These are phyloP conservation scores for Neckera pumila DNA, from an alignment of 225 moss, liverwort and hornwort genomes.

Conservation along the genomic window DNA sequence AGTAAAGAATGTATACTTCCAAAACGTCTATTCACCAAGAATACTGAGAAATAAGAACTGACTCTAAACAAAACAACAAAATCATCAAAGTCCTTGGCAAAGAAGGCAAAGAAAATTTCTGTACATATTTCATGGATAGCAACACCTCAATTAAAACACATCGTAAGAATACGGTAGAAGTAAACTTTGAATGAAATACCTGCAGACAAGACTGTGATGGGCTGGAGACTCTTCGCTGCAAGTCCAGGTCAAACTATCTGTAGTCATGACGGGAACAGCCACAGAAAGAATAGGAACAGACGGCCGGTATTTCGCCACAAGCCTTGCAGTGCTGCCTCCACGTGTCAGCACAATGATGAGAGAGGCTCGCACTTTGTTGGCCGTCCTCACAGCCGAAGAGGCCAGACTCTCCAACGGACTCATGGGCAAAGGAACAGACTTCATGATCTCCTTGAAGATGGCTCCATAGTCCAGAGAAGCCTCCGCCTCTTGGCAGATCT, in stretches of 20 bases:
- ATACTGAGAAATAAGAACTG: not conserved
- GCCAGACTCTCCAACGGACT: conserved; percentile 82
- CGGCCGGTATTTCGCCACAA: conserved; percentile 84
- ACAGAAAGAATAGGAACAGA: conserved; percentile 80
- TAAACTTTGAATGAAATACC: not conserved
- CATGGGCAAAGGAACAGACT: conserved; percentile 73
- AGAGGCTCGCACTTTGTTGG: conserved; percentile 71
- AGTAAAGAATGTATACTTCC: too few relatives aligned
- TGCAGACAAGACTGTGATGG: conserved; percentile 66
- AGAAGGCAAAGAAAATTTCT: not conserved
- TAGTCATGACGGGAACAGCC: conserved; percentile 76
- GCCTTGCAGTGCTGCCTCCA: conserved; percentile 83
- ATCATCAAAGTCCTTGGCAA: not conserved
- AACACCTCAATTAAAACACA: not conserved
- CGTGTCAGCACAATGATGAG: conserved; percentile 77
- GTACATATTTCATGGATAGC: not conserved
- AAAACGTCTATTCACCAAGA: not conserved
- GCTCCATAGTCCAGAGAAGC: conserved; percentile 63
- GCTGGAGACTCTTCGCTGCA: conserved; percentile 82
- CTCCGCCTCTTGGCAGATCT: conserved; percentile 82
- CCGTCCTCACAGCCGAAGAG: conserved; percentile 72
- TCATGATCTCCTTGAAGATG: conserved; percentile 78
- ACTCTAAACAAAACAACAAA: too few relatives aligned
- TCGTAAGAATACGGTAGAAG: not conserved
- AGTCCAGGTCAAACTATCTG: conserved; percentile 54